Evolutionary conservation across 2,329 filamentous ascomycete species (phyloP), one percentile per base, ranked within the genome.

Genomic region (Colletotrichum truncatum): DNA sequence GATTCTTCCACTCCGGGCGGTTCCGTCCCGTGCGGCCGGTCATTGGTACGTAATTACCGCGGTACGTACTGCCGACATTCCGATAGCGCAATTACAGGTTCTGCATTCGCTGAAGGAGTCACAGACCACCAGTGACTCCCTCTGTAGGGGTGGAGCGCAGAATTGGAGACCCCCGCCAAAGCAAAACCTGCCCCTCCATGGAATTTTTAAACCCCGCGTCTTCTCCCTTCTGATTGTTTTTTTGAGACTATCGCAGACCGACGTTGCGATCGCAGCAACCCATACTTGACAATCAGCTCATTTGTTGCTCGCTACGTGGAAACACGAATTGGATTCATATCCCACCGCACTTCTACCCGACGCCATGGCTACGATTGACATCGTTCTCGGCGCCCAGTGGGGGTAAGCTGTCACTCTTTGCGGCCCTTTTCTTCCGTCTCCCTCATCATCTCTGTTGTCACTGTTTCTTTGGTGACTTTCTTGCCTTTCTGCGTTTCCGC

Each of bases 381-480:
- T 77, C 43, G 74, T 78, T 72, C 71, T 78, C 49, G 77, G 77
- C 59, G 70, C 76, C 67, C 77, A 79, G 73, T 79, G 63, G 76
- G 76, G 77, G 77, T 78, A 72, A 67, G 75, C 74, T 58, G 52
- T 41, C 59, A 63, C 30, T 30, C 25, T 68, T 26, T 55, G n/a
- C 57, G 53, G 63, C 25, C 43, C 53, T 45, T n/a, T 54, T 21
- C 34, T 41, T 16, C 30, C 26, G 16, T 26, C 28, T n/a, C 41
- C 36, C 11, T 12, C 8, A 16, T 21, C 51, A 14, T 41, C 14
- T 41, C 16, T 41, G 14, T 1, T 30, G 38, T 34, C 26, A 45
- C 36, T 14, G 32, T 26, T 26, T 14, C 10, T 26, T 7, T 23
- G 14, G 26, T 32, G 66, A 54, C 64, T 59, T 30, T 52, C 69